Base-by-base conservation (phyloP, 2,329 filamentous ascomycete species). In the Lachnellula occidentalis region DNA sequence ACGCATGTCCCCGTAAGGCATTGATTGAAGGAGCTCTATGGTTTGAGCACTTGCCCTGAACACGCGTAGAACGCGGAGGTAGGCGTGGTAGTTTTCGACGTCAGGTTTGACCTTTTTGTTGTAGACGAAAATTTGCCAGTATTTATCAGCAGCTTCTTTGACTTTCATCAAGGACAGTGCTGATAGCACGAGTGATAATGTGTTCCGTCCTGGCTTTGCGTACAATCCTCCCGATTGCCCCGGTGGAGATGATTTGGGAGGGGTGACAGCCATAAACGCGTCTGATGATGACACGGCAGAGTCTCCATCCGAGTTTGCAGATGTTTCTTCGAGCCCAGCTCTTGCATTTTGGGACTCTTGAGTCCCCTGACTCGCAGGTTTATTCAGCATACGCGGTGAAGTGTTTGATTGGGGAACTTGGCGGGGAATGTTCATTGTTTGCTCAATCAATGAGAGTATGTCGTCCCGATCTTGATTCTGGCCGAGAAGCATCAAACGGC, bases 341-440 rank as follows among this genome's bases (percentile, higher is more conserved):
- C 17, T 45, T 27, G 31, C 34, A 8, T 9, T 24, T n/a, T 47
- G n/a, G 12, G 14, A 7, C 19, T 45, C 50, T 34, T 15, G 12
- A n/a, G 27, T 34, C 41, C 19, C 41, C 48, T 58, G 53, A 21
- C 34, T 43, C 34, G 45, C 14, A 12, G 57, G 49, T n/a, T 60
- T 54, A 2, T 56, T 49, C 37, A n/a, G 17, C 14, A 27, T 45
- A 17, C 58, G 58, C 17, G 53, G 55, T 46, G n/a, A 19, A 15
- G 55, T 57, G 19, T 48, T 60, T 12, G 53, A 46, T 48, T 50
- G 56, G 12, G 61, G 62, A 1, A 66, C 17, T 61, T 74, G 67
- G 50, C 82, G 80, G 34, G 86, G 82, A 42, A 96, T 79, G 46
- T 82, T 80, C 83, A 92, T 92, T 1, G 90, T 88, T 71, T 96